These are phyloP conservation scores for Emmonsia crescens DNA, from an alignment of 2,329 filamentous ascomycete genomes.

Conservation along the genomic window DNA sequence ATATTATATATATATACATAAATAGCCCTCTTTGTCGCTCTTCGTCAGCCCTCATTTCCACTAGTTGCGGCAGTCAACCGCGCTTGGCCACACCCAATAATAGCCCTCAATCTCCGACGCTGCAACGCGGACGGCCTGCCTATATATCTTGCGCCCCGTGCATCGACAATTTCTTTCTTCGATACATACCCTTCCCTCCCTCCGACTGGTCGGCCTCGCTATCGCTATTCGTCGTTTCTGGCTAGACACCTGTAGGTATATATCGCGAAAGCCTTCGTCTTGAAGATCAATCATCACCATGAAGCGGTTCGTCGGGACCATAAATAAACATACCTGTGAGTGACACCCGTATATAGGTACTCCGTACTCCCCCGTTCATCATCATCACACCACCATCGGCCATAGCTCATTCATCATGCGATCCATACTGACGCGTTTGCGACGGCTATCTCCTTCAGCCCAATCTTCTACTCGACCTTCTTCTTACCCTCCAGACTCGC, in stretches of 20 bases:
- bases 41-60: background rate
- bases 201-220: background rate
- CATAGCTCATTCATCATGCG: background rate
- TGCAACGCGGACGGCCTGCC: too few relatives aligned
- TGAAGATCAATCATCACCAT: constrained; percentile 17
- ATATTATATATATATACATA: too few relatives aligned
- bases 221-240: background rate
- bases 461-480: constrained; percentile 13
- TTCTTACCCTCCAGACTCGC: constrained; percentile 26
- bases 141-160: too few relatives aligned
- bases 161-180: background rate
- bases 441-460: background rate
- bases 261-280: too few relatives aligned
- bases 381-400: background rate
- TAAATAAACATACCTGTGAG: constrained; percentile 25
- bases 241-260: too few relatives aligned
- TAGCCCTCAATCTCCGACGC: background rate
- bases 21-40: background rate
- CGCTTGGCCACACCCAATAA: background rate
- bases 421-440: background rate
- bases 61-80: background rate
- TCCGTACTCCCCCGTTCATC: too few relatives aligned
- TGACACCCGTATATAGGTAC: constrained; percentile 2
- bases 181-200: background rate
- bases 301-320: constrained; percentile 28